phyloP scores from a whole-genome alignment of 2,329 filamentous ascomycete species.

The Ophiostoma ulmi region DNA sequence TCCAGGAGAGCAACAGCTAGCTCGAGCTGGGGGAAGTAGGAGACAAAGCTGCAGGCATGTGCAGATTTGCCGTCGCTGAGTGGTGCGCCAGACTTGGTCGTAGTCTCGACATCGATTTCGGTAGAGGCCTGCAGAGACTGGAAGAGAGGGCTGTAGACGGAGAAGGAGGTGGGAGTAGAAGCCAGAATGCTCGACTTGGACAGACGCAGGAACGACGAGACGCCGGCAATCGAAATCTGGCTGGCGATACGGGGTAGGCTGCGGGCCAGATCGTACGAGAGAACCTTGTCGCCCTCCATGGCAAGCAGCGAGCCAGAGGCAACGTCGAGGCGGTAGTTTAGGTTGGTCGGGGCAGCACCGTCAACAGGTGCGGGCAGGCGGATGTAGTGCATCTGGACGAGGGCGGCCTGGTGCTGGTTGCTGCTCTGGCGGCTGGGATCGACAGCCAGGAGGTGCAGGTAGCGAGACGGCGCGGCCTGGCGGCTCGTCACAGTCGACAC shows the following conservation, averaged over 20 bases:
- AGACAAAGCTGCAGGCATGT: constrained; percentile 44
- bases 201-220: constrained; percentile 60
- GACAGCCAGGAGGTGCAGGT: constrained; percentile 37
- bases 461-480: constrained; percentile 29
- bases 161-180: constrained; percentile 51
- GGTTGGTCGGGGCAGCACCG: constrained; percentile 7
- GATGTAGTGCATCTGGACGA: constrained; percentile 29
- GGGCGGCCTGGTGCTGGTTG: constrained; percentile 24
- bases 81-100: constrained; percentile 25
- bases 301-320: constrained; percentile 60
- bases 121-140: constrained; percentile 53
- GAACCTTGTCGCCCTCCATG: constrained; percentile 49
- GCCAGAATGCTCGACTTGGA: constrained; percentile 62
- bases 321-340: constrained; percentile 54
- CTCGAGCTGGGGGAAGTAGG: constrained; percentile 62
- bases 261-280: constrained; percentile 59
- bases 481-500: constrained; percentile 40
- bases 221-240: constrained; percentile 45
- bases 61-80: constrained; percentile 31
- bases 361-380: constrained; percentile 21
- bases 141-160: constrained; percentile 66
- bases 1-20: constrained; percentile 61
- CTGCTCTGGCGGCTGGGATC: constrained; percentile 24
- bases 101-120: constrained; percentile 36
- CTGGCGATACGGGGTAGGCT: constrained; percentile 58